A percentile compares a stretch with the other conserved stretches of the same genome.
Conservation (phyloP, 2,329 filamentous ascomycete genomes). For the Chalaropsis ovoidea region DNA sequence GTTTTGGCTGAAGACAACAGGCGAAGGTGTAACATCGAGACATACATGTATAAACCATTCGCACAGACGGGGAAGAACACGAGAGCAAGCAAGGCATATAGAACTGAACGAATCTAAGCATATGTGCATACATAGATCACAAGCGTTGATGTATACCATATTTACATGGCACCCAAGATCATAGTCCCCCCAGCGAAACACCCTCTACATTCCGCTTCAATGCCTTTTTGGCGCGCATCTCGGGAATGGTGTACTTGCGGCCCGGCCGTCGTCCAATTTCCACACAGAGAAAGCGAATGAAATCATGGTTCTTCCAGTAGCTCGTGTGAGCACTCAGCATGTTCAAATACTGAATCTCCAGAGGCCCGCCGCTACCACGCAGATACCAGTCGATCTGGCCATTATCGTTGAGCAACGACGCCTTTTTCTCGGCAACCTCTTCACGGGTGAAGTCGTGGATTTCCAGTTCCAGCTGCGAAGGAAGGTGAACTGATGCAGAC, state of each 20-base stretch:
- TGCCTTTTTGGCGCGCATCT: slow-evolving; percentile 50
- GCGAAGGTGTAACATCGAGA: too few relatives aligned
- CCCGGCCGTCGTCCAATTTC: slow-evolving; percentile 73
- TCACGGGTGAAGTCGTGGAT: slow-evolving; percentile 91
- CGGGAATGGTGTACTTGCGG: slow-evolving; percentile 46
- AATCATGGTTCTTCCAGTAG: slow-evolving; percentile 82
- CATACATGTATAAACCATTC: background rate
- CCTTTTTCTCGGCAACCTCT: slow-evolving; percentile 82
- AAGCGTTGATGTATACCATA: background rate
- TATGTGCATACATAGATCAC: background rate
- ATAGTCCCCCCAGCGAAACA: background rate
- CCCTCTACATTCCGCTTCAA: slow-evolving; percentile 32
- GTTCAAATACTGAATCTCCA: slow-evolving; percentile 93
- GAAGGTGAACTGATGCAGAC: slow-evolving; percentile 37
- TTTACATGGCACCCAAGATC: background rate
- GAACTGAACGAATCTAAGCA: background rate
- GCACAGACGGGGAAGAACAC: background rate
- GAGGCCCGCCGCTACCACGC: slow-evolving; percentile 68
- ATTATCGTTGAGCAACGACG: slow-evolving; percentile 84
- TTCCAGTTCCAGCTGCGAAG: slow-evolving; percentile 73
- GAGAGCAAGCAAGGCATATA: background rate
- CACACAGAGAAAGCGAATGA: slow-evolving; percentile 79
- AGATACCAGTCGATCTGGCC: slow-evolving; percentile 90
- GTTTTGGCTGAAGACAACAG: too few relatives aligned
- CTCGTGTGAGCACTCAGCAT: slow-evolving; percentile 93